These are phyloP conservation scores for Pigoraptor vietnamica DNA, from an alignment of 78 protist species.

Conservation along the genomic window DNA sequence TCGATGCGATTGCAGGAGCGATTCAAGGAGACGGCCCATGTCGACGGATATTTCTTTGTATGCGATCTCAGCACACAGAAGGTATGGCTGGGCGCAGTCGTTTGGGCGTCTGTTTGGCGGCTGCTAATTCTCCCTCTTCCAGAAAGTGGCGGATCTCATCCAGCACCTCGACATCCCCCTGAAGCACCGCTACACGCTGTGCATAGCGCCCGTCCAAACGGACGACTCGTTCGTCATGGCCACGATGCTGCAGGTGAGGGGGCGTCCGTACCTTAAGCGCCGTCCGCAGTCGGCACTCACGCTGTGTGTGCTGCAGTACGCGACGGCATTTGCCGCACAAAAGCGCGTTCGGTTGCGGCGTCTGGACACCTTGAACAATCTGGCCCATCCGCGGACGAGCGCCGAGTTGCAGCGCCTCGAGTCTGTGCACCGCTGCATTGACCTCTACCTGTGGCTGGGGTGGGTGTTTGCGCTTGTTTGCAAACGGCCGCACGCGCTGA, in stretches of 20 bases:
- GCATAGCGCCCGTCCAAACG: not conserved
- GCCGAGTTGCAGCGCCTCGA: not conserved
- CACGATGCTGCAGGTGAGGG: not conserved
- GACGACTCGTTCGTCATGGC: not conserved
- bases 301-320: not conserved
- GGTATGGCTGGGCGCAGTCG: not conserved
- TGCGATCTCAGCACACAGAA: not conserved
- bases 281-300: no score
- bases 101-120: no score
- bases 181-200: not conserved
- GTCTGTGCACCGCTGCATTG: not conserved
- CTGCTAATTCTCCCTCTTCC: no score
- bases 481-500: not conserved
- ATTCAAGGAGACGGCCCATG: not conserved
- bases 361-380: not conserved
- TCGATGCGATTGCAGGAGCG: not conserved
- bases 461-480: not conserved
- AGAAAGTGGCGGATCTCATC: not conserved
- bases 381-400: not conserved
- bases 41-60: not conserved
- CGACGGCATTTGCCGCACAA: not conserved
- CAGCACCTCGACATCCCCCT: not conserved
- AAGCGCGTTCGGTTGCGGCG: not conserved
- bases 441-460: not conserved
- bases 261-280: no score